Conservation (phyloP, 768 basidiomycete species). For the Trametes meyenii region DNA sequence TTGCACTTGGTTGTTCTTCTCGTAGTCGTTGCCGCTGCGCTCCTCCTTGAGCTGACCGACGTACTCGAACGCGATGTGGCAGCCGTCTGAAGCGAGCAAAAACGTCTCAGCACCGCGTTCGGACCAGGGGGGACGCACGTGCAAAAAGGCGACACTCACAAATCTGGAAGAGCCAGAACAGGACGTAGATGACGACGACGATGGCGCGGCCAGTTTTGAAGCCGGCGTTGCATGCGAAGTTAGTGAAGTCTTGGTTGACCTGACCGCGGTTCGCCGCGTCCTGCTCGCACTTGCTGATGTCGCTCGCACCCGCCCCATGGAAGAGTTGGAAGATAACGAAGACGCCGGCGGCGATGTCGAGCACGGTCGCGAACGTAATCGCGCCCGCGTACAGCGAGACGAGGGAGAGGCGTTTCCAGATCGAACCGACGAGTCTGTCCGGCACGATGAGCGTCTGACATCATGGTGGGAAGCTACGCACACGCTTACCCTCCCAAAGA, state of each 20-base stretch:
- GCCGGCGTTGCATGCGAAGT: conserved; percentile 45
- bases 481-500: conserved; percentile 52
- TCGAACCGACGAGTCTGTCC: conserved; percentile 46
- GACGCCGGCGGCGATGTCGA: conserved; percentile 50
- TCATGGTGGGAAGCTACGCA: not conserved
- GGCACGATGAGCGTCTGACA: conserved; percentile 20
- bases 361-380: conserved; percentile 47
- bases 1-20: conserved; percentile 19
- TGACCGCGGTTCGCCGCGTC: conserved; percentile 38
- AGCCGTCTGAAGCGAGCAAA: conserved; percentile 43
- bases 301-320: conserved; percentile 34
- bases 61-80: conserved; percentile 55
- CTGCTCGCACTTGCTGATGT: conserved; percentile 39
- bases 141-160: conserved; percentile 43
- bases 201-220: conserved; percentile 47
- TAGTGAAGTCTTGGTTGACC: conserved; percentile 33
- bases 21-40: conserved; percentile 27
- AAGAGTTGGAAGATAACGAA: conserved; percentile 51
- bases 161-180: conserved; percentile 57
- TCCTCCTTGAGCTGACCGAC: conserved; percentile 57
- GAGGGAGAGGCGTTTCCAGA: conserved; percentile 45
- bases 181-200: conserved; percentile 46
- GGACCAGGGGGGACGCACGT: not conserved
- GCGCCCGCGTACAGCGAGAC: conserved; percentile 48
- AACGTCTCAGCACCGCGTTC: not conserved